phyloP scores from a whole-genome alignment of 306 rosid species.

The Herpetospermum pedunculosum region DNA sequence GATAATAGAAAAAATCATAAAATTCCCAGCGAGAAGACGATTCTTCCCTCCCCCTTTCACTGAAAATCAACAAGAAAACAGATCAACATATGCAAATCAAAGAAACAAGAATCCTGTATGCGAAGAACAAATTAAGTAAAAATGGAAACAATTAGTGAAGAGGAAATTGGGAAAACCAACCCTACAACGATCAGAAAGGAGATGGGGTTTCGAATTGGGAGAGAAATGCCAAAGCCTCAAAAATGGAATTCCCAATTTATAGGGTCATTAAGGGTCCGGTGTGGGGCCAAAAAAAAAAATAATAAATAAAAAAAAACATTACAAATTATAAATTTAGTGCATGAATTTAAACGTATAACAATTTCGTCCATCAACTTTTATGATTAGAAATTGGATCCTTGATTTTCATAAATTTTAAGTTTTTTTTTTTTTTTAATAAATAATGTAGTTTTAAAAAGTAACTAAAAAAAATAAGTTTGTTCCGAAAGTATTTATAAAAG shows the following conservation, averaged over 20 bases:
- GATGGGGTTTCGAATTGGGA: not conserved
- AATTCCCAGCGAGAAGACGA: not conserved
- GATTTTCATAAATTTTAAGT: no score
- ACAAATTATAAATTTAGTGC: no score
- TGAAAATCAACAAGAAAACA: conserved; percentile 1
- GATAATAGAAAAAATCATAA: not conserved
- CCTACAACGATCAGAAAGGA: not conserved
- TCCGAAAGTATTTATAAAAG: no score
- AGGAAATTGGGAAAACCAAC: not conserved
- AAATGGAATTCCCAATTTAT: not conserved
- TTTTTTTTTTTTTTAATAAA: no score
- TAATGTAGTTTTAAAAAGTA: no score
- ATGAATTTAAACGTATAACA: no score
- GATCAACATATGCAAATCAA: not conserved
- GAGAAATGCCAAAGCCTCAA: not conserved
- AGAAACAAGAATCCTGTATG: not conserved
- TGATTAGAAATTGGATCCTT: no score
- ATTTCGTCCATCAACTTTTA: no score
- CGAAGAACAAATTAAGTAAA: not conserved
- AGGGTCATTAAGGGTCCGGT: not conserved
- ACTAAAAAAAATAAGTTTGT: no score
- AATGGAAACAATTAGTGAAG: not conserved
- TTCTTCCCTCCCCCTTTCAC: conserved; percentile 8
- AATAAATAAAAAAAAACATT: not conserved
- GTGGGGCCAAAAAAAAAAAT: not conserved